Percentiles rank a stretch among this genome's conserved stretches.
These are phyloP conservation scores for Metschnikowia reukaufii DNA, from an alignment of 805 yeast genomes.

Conservation along the genomic window DNA sequence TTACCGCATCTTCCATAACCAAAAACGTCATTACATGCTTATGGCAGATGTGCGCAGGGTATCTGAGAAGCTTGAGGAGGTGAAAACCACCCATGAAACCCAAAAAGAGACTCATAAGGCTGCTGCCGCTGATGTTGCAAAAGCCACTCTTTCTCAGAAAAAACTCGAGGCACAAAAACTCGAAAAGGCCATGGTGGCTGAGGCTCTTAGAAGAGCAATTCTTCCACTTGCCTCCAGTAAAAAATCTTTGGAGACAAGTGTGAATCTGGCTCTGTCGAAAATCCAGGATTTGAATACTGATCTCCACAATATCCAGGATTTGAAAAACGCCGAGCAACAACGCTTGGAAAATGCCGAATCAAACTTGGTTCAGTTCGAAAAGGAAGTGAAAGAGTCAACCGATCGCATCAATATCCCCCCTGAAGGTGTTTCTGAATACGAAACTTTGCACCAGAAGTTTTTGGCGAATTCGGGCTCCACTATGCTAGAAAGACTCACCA, in stretches of 20 bases:
- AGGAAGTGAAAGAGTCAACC: conserved; percentile 21
- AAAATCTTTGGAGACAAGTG: conserved; percentile 46
- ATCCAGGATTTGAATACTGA: conserved; percentile 53
- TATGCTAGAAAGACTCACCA: conserved; percentile 49
- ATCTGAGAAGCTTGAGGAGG: conserved; percentile 10
- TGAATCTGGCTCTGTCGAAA: conserved; percentile 47
- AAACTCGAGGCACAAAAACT: conserved; percentile 41
- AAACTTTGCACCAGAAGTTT: conserved; percentile 54
- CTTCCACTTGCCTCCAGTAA: conserved; percentile 65
- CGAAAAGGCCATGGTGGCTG: conserved; percentile 40
- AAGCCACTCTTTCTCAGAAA: conserved; percentile 42
- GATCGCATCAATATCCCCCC: conserved; percentile 38
- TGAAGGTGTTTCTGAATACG: conserved; percentile 58
- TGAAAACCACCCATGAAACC: conserved; percentile 26
- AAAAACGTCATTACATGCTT: conserved; percentile 38
- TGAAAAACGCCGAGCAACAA: conserved; percentile 34
- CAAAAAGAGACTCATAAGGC: conserved; percentile 29
- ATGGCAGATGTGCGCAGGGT: conserved; percentile 29
- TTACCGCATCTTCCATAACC: conserved; percentile 65
- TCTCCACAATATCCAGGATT: conserved; percentile 47
- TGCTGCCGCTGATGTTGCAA: conserved; percentile 44
- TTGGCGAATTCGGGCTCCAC: conserved; percentile 57
- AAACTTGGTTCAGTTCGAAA: conserved; percentile 33
- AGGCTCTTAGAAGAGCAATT: conserved; percentile 46
- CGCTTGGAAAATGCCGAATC: conserved; percentile 48